Evolutionary conservation across 129 eudicot species (phyloP), one percentile per base, ranked within the genome.

Genomic region (Escallonia herrerae): DNA sequence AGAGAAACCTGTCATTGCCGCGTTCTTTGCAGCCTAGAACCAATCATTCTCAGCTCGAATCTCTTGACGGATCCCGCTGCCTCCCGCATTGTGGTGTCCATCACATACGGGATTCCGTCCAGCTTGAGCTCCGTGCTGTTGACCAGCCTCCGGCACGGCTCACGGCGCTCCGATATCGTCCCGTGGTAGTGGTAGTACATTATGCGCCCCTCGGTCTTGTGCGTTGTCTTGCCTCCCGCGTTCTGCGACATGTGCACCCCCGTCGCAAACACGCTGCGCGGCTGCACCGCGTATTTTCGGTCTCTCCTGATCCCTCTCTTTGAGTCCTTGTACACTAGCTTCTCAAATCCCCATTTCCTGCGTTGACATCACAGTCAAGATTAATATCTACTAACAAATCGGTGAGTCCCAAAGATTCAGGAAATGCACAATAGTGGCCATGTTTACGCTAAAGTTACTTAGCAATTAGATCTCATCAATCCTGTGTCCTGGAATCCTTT

Each of bases 261-360:
- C 0, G 95, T 84, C 4, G 97, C 91, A 65, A 79, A 84, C 0
- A 80, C 87, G 43, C 80, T 86, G 11, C 81, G 76, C 8, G 97
- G 86, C 51, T 84, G 97, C 41, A 90, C 80, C 11, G 90, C 97
- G 69, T 90, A 90, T 60, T 90, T 90, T 5, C 97, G 69, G 68
- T 90, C 97, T 64, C 95, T 80, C 68, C 95, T 74, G 22, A 90
- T 79, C 7, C 82, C 84, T 10, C 52, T 80, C 53, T 75, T 72
- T 58, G 72, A 63, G 58, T 90, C 97, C 54, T 79, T 56, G 74
- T 81, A 90, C 15, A 80, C 66, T 67, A 90, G 72, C 72, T 90
- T 90, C 90, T 90, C 97, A 55, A 90, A 81, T 44, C 97, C 97
- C 97, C 97, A 90, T 74, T 86, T 74, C 74, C 95, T 90, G 83